Percentiles rank a stretch among this genome's conserved stretches.
phyloP scores from a whole-genome alignment of 768 basidiomycete species.

The Pleurotus pulmonarius region DNA sequence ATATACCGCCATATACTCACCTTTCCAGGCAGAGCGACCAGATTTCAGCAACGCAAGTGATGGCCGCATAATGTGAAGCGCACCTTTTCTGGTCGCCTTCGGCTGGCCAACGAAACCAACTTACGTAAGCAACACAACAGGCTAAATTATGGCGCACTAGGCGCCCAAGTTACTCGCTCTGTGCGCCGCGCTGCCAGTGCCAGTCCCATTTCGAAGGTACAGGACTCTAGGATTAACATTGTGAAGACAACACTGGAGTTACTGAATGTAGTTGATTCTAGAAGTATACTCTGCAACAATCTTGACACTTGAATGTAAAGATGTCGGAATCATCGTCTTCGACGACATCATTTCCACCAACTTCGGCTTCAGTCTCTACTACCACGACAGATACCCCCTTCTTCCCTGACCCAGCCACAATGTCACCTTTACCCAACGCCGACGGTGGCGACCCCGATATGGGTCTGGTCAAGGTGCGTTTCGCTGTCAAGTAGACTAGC shows the following conservation, averaged over 20 bases:
- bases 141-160: background rate
- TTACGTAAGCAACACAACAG: background rate
- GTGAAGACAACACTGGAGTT: too few species aligned
- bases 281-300: too few species aligned
- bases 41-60: slow-evolving; percentile 54
- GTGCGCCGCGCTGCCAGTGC: too few species aligned
- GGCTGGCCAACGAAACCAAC: background rate
- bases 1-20: slow-evolving; percentile 29
- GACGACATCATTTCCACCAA: background rate
- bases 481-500: background rate
- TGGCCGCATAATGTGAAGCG: slow-evolving; percentile 47
- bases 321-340: background rate
- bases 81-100: background rate
- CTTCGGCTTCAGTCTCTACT: slow-evolving; percentile 5
- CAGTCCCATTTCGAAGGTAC: too few species aligned
- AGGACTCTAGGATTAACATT: too few species aligned
- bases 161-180: background rate
- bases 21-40: slow-evolving; percentile 85
- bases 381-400: slow-evolving; percentile 17
- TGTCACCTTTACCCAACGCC: slow-evolving; percentile 3
- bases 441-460: slow-evolving; percentile 9
- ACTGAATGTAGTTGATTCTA: too few species aligned
- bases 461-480: slow-evolving; percentile 18
- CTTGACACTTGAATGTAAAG: too few species aligned
- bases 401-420: slow-evolving; percentile 21